Base-by-base conservation (phyloP, 495 filamentous ascomycete genomes). In the Cryomyces antarcticus region DNA sequence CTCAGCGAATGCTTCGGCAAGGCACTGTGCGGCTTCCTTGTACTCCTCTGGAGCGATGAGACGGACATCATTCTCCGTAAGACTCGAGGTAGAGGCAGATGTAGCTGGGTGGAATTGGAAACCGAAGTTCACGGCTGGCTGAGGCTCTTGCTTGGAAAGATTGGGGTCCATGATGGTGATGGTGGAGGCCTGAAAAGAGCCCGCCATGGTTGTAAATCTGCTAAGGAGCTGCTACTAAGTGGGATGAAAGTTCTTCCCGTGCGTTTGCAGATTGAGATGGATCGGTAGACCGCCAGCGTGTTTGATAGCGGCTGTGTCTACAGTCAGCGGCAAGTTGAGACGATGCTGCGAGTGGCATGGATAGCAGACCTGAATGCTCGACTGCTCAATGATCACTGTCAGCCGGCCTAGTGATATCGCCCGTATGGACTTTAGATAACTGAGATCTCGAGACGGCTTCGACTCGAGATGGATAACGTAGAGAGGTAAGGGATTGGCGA, bases 1-100 rank as follows among this genome's bases (percentile, higher is more conserved):
- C n/a, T n/a, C n/a, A 24, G 17, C 17, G 59, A 88, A 88, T 40
- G 82, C 79, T 55, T 82, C 69, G 29, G 81, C 76, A 42, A 88
- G 70, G 48, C 71, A 73, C 11, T 65, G 52, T 30, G 76, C 75
- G 12, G 77, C 81, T 54, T 73, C 68, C 49, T 72, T 71, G 60
- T 69, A 77, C 55, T 83, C 75, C 41, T 65, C 58, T 47, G 72
- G 68, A 42, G 59, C 57, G 43, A 84, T 57, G 41, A 63, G 53
- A 39, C 79, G 79, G 46, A 83, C 69, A 6, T 49, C 42, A 31
- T 54, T 27, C 7, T 39, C 37, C 52, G 45, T 42, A 43, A 45
- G 12, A 39, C 43, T 44, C 30, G 30, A 11, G 29, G 43, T 49
- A 48, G 39, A 40, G 41, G 37, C 12, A 7, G 28, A 34, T 35